Conservation (phyloP, 2,329 filamentous ascomycete genomes). For the Penicillium sp. region DNA sequence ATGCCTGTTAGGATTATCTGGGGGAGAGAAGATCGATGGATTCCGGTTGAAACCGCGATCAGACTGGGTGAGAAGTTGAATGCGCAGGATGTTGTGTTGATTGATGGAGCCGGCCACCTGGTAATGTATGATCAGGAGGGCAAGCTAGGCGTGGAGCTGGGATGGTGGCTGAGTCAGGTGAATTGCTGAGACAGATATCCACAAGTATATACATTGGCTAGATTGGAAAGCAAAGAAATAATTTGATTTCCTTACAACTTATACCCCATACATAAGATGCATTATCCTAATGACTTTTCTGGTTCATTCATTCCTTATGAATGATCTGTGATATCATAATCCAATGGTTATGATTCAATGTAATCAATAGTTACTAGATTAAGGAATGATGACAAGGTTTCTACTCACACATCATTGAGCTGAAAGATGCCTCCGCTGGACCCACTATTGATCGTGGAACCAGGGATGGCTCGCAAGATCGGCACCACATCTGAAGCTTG, state of each 20-base stretch:
- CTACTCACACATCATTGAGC: too few relatives aligned
- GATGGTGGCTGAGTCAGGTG: constrained; percentile 11
- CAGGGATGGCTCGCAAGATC: background rate
- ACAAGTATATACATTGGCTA: background rate
- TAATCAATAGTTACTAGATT: too few relatives aligned
- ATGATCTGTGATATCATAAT: too few relatives aligned
- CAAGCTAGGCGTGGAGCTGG: constrained; percentile 39
- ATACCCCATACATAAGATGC: too few relatives aligned
- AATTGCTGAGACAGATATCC: background rate
- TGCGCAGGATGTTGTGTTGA: constrained; percentile 24
- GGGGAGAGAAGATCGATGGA: constrained; percentile 48
- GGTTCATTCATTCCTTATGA: too few relatives aligned
- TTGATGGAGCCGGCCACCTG: constrained; percentile 47
- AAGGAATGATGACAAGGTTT: too few relatives aligned
- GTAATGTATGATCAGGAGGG: constrained; percentile 47
- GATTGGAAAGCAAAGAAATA: background rate
- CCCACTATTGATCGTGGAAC: background rate
- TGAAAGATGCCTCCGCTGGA: background rate
- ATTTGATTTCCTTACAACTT: background rate
- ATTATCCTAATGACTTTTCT: too few relatives aligned
- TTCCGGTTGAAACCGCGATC: constrained; percentile 42
- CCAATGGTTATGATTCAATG: too few relatives aligned
- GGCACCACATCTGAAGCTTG: background rate
- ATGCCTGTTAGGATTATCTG: constrained; percentile 47
- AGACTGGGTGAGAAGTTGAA: constrained; percentile 31